Base-by-base conservation (phyloP, 176 grass and related monocot species). In the Secale cereale region DNA sequence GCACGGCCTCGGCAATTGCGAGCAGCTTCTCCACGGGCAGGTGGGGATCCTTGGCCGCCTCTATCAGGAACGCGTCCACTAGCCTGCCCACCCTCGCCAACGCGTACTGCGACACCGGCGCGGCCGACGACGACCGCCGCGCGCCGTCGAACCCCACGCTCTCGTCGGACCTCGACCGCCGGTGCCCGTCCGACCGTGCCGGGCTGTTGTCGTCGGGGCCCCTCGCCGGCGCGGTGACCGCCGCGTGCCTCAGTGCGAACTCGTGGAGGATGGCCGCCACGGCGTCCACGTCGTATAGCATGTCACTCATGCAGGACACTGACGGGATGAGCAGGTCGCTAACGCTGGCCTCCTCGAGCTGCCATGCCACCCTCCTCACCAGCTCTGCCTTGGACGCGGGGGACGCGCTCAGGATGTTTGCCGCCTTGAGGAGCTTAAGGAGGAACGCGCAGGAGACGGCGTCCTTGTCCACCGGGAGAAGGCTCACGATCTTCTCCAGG, bases 401-500 rank as follows among this genome's bases (percentile, higher is more conserved):
- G 10, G 97, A 89, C 43, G 91, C 87, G 46, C 91, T 82, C 13
- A 96, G 85, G 30, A 92, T 88, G 84, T 92, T 96, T 7, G 88
- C 90, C 4, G 89, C 91, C 86, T 92, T 99, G 65, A 96, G 91
- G 66, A 99, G 94, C 81, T 88, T 91, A 26, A 99, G 91, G 29
- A 99, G 62, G 76, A 96, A 99, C 2, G 87, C 74, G 68, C 93
- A 99, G 9, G 93, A 92, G 33, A 94, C 97, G 30, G 97, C 85
- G 74, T 91, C 88, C 76, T 87, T 86, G 75, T 96, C 93, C 16
- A 46, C 62, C 0, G 96, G 96, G 16, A 98, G 73, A 67, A 98
- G 86, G 70, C 91, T 98, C 12, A 95, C 89, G 60, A 95, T 90
- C 88, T 95, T 98, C 70, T 98, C 97, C 7, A 99, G 74, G 25